Conservation (phyloP, 164 flowering plant genomes). For the Nymphaea thermarum region DNA sequence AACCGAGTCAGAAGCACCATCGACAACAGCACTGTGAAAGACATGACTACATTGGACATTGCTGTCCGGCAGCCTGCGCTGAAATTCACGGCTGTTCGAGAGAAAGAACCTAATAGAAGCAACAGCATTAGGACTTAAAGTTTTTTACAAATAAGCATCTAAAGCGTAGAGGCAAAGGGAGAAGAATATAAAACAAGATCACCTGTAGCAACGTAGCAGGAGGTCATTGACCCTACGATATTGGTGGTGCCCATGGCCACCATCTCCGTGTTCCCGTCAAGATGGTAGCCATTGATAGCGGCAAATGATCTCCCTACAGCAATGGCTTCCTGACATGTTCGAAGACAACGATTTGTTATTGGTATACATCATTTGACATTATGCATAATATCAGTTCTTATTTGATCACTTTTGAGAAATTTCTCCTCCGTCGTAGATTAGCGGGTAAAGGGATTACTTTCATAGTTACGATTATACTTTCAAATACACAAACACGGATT, state of each 20-base stretch:
- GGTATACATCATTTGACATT: no score
- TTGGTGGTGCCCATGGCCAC: conserved; percentile 79
- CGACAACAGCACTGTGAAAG: conserved; percentile 46
- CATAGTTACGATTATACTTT: no score
- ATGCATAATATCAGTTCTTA: no score
- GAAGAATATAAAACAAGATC: not conserved
- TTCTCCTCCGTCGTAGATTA: no score
- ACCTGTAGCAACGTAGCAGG: conserved; percentile 93
- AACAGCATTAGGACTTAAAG: not conserved
- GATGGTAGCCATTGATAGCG: conserved; percentile 59
- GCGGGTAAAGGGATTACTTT: no score
- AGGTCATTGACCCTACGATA: conserved; percentile 64
- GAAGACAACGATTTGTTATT: no score
- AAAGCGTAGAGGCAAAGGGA: not conserved
- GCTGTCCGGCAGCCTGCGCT: conserved; percentile 69
- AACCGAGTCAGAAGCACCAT: conserved; percentile 51
- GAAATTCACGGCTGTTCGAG: conserved; percentile 82
- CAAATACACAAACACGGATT: no score
- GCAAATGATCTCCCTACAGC: conserved; percentile 93
- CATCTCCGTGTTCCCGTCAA: conserved; percentile 93
- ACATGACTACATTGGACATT: conserved; percentile 85
- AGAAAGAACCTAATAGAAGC: conserved; percentile 61
- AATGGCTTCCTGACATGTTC: conserved; percentile 58
- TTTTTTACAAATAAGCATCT: no score
- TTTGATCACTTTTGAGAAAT: no score